Conservation (phyloP, 345 rosid genomes). For the Sapria himalayana region DNA sequence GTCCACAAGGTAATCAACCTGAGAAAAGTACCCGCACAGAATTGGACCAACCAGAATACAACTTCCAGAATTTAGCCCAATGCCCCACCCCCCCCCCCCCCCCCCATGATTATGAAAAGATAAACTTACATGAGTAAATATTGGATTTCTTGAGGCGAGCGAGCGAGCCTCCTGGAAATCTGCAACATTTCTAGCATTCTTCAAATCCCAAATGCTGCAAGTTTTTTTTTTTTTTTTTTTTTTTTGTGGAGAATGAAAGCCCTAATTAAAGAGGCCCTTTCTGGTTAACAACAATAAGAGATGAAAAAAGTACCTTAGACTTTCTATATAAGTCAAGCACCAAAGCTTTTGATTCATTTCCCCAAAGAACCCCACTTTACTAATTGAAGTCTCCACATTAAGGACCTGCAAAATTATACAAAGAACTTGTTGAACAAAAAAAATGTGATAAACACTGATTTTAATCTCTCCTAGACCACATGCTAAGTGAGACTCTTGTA, state of each 20-base stretch:
- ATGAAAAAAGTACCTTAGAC: slow-evolving; percentile 42
- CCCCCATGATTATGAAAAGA: too few relatives aligned
- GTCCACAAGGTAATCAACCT: slow-evolving; percentile 91
- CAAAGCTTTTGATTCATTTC: slow-evolving; percentile 40
- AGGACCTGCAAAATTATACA: slow-evolving; percentile 39
- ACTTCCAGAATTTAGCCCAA: too few relatives aligned
- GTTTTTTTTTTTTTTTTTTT: too few relatives aligned
- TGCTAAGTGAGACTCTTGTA: too few relatives aligned
- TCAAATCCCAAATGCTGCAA: slow-evolving; percentile 70
- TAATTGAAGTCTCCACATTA: slow-evolving; percentile 72
- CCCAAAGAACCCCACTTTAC: slow-evolving; percentile 70
- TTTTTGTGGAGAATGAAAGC: not conserved
- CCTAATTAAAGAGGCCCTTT: too few relatives aligned
- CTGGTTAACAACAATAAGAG: not conserved
- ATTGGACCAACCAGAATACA: too few relatives aligned
- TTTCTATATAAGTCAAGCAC: slow-evolving; percentile 90
- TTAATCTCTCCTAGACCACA: too few relatives aligned
- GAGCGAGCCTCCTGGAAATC: slow-evolving; percentile 61
- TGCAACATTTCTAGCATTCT: slow-evolving; percentile 31
- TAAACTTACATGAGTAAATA: slow-evolving; percentile 33
- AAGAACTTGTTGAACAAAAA: too few relatives aligned
- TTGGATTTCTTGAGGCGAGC: slow-evolving; percentile 60
- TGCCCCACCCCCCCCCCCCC: too few relatives aligned
- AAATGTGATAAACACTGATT: too few relatives aligned
- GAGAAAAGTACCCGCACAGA: too few relatives aligned